Conservation (phyloP, 2,329 filamentous ascomycete species). For the Epichloe glyceriae region DNA sequence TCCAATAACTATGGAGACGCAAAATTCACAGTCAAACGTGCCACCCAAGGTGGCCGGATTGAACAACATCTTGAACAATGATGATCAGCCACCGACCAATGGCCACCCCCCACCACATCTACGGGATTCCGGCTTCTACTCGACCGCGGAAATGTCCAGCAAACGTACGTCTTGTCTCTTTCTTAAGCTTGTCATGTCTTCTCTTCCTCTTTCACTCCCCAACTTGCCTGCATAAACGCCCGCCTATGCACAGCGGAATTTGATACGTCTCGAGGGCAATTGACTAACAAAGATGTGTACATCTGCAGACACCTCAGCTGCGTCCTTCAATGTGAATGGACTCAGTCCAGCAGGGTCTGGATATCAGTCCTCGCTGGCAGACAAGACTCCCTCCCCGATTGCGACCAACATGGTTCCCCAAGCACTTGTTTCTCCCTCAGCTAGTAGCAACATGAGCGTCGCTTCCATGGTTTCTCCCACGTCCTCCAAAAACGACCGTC, state of each 20-base stretch:
- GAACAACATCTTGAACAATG: conserved; percentile 26
- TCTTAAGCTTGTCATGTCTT: neutral
- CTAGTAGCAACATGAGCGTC: conserved; percentile 52
- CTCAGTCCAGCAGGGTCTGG: conserved; percentile 30
- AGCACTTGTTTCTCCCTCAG: conserved; percentile 40
- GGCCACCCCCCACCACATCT: conserved; percentile 19
- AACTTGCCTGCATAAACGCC: too few relatives aligned
- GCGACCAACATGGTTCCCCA: conserved; percentile 37
- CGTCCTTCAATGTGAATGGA: conserved; percentile 25
- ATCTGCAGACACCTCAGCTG: conserved; percentile 24
- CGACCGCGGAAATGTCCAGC: conserved; percentile 29
- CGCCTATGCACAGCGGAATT: too few relatives aligned
- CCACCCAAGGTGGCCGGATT: conserved; percentile 23
- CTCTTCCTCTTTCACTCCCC: conserved; percentile 1
- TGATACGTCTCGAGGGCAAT: neutral
- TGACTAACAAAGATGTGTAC: conserved; percentile 1
- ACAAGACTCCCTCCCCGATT: conserved; percentile 52
- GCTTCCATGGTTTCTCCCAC: conserved; percentile 53
- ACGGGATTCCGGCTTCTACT: conserved; percentile 31
- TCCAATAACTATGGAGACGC: conserved; percentile 9
- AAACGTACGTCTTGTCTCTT: conserved; percentile 22
- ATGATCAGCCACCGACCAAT: conserved; percentile 17
- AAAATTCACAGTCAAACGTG: conserved; percentile 7
- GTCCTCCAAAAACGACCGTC: conserved; percentile 30
- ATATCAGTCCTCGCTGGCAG: conserved; percentile 37